These are phyloP conservation scores for Pezicula radicicola DNA, from an alignment of 2,329 filamentous ascomycete genomes.

Conservation along the genomic window DNA sequence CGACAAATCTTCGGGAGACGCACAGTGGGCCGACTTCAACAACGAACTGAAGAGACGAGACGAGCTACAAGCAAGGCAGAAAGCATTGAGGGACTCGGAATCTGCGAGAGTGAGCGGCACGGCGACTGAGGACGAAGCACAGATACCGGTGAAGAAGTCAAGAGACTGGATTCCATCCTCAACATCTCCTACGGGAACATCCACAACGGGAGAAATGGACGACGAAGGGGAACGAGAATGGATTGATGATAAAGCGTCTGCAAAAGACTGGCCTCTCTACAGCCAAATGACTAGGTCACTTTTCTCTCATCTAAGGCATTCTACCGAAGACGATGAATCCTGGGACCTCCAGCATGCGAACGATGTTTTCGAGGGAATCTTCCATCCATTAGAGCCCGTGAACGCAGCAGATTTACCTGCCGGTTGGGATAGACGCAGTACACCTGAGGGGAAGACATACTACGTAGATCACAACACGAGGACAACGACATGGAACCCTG, in stretches of 20 bases:
- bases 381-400: not conserved
- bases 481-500: slow-evolving; percentile 74
- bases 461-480: slow-evolving; percentile 96
- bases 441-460: slow-evolving; percentile 85
- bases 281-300: slow-evolving; percentile 19
- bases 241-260: not conserved
- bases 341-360: slow-evolving; percentile 75
- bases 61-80: slow-evolving; percentile 19
- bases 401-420: slow-evolving; percentile 74
- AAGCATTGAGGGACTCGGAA: slow-evolving; percentile 18
- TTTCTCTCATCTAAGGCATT: slow-evolving; percentile 14
- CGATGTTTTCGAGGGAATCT: slow-evolving; percentile 49
- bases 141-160: slow-evolving; percentile 13
- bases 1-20: slow-evolving; percentile 11
- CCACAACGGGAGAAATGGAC: not conserved
- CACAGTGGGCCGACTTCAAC: slow-evolving; percentile 24
- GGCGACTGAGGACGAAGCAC: slow-evolving; percentile 3
- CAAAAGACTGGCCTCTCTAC: slow-evolving; percentile 22
- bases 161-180: not conserved
- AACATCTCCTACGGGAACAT: not conserved
- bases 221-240: not conserved
- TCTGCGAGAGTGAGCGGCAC: not conserved
- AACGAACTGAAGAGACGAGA: slow-evolving; percentile 21
- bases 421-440: slow-evolving; percentile 91
- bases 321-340: slow-evolving; percentile 40